Conservation (phyloP, 1,284 basidiomycete genomes). For the Trichosporon sp. region DNA sequence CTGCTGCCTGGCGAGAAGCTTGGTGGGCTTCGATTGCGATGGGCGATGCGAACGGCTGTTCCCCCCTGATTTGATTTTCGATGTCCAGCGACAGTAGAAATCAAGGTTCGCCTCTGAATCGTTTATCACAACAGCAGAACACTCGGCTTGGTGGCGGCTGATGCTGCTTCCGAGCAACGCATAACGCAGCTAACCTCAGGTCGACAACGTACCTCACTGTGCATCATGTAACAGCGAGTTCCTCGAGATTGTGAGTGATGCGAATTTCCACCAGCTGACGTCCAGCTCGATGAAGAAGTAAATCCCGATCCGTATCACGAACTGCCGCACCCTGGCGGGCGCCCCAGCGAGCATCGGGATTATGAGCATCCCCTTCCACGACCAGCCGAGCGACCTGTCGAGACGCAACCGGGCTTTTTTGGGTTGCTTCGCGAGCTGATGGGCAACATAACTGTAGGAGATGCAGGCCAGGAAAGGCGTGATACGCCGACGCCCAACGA, state of each 20-base stretch:
- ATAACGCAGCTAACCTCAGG: constrained; percentile 16
- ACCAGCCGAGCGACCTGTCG: constrained; percentile 9
- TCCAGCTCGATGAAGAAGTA: constrained; percentile 37
- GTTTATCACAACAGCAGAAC: no score
- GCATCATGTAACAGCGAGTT: constrained; percentile 43
- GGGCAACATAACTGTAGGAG: neutral
- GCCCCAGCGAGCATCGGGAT: constrained; percentile 1
- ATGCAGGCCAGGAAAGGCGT: neutral
- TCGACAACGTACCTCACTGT: constrained; percentile 32
- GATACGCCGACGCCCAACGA: neutral
- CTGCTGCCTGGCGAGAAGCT: neutral
- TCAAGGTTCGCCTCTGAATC: no score
- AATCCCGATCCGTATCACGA: constrained; percentile 43
- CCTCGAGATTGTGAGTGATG: constrained; percentile 38
- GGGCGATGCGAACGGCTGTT: no score
- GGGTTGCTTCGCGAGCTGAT: neutral
- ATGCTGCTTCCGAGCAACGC: no score
- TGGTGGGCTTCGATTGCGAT: neutral
- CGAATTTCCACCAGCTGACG: neutral
- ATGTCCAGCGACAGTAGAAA: no score
- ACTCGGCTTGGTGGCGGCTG: no score
- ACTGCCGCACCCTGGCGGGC: constrained; percentile 31
- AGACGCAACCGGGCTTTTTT: neutral
- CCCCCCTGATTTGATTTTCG: no score
- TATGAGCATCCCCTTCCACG: constrained; percentile 10